Conservation (phyloP, 371 early-diverging fungal species). For the Cokeromyces recurvatus region DNA sequence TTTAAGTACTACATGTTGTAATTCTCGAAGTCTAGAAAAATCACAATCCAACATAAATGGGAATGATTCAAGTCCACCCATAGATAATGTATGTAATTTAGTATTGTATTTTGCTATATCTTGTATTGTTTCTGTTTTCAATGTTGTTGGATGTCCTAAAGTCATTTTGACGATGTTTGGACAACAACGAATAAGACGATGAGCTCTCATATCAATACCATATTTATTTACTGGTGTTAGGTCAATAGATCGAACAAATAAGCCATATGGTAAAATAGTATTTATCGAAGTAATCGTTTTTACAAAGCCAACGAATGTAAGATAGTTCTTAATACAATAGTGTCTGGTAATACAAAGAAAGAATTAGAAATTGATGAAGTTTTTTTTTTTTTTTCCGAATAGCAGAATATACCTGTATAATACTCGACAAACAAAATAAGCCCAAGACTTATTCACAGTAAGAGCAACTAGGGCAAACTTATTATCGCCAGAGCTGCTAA, state of each 20-base stretch:
- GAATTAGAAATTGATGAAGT: neutral
- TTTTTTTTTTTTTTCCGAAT: neutral
- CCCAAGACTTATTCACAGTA: constrained; percentile 8
- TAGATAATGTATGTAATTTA: constrained; percentile 6
- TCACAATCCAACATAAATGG: constrained; percentile 13
- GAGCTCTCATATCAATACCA: constrained; percentile 11
- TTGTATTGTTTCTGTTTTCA: constrained; percentile 7
- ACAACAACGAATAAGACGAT: constrained; percentile 7
- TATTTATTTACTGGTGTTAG: constrained; percentile 5
- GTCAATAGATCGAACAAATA: constrained; percentile 5
- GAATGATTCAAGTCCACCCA: constrained; percentile 13
- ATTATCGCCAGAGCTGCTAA: neutral
- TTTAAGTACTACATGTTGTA: constrained; percentile 5
- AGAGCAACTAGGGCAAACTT: constrained; percentile 1
- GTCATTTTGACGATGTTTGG: constrained; percentile 10
- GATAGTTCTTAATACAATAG: constrained; percentile 10
- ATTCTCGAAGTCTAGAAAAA: constrained; percentile 4
- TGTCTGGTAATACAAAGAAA: neutral
- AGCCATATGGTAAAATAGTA: neutral
- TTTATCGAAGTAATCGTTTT: constrained; percentile 3
- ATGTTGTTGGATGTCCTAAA: constrained; percentile 10
- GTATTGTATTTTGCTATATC: constrained; percentile 9
- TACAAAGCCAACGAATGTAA: constrained; percentile 8
- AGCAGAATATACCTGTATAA: constrained; percentile 6
- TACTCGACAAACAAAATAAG: constrained; percentile 12